These are phyloP conservation scores for Fusarium sp. DNA, from an alignment of 2,329 filamentous ascomycete species.

Conservation along the genomic window DNA sequence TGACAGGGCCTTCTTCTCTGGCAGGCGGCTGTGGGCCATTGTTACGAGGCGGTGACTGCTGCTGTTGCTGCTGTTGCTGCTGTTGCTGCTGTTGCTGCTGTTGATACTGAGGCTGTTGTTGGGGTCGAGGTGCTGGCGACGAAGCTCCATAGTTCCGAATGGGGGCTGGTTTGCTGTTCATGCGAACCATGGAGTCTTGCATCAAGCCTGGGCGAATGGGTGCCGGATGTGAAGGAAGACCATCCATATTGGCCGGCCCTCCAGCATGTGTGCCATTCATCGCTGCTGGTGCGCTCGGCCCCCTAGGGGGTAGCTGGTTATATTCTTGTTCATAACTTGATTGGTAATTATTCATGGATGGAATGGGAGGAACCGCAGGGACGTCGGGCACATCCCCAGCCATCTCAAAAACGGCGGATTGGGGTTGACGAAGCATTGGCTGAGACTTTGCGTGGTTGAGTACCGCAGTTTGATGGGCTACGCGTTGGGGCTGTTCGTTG, in stretches of 20 bases:
- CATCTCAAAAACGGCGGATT: conserved; percentile 80
- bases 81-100: conserved; percentile 50
- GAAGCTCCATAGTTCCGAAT: conserved; percentile 67
- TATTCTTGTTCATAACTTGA: conserved; percentile 44
- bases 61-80: conserved; percentile 48
- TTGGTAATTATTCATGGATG: conserved; percentile 43
- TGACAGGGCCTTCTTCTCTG: conserved; percentile 67
- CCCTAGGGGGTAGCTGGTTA: conserved; percentile 43
- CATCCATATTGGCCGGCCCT: conserved; percentile 53
- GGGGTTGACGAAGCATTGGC: conserved; percentile 71
- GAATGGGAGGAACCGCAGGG: conserved; percentile 58
- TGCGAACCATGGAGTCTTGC: conserved; percentile 66
- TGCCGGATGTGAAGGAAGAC: conserved; percentile 69
- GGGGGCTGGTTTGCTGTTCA: conserved; percentile 68
- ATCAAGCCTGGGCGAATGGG: conserved; percentile 73
- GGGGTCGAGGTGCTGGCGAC: conserved; percentile 48
- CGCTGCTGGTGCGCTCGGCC: conserved; percentile 48
- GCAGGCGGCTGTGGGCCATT: conserved; percentile 41
- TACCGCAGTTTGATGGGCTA: conserved; percentile 62
- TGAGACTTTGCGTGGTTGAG: conserved; percentile 73
- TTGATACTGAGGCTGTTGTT: conserved; percentile 31
- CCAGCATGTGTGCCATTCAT: conserved; percentile 20
- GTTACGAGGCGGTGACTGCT: conserved; percentile 44
- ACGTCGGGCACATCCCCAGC: conserved; percentile 69
- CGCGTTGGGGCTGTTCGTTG: conserved; percentile 58